Conservation (phyloP, 2,329 filamentous ascomycete genomes). For the Colletotrichum cereale region DNA sequence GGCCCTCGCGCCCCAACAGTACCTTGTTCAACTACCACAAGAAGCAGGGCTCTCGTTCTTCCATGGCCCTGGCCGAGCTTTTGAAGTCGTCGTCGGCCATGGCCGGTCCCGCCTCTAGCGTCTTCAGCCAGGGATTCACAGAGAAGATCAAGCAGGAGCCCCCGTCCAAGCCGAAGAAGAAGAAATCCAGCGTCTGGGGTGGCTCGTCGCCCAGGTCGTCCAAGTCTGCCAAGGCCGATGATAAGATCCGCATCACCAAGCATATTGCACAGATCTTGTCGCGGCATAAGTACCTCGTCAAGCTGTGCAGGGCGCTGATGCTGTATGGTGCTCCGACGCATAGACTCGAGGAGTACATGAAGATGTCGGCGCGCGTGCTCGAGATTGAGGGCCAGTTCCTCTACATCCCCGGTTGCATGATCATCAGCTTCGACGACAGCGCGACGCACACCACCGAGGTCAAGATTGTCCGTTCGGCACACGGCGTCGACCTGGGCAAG, state of each 20-base stretch:
- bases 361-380: conserved; percentile 88
- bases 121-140: conserved; percentile 58
- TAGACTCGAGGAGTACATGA: conserved; percentile 91
- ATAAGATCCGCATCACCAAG: conserved; percentile 62
- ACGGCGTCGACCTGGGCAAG: conserved; percentile 80
- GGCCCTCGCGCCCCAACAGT: conserved; percentile 51
- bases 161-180: conserved; percentile 52
- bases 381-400: conserved; percentile 91
- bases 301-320: conserved; percentile 89
- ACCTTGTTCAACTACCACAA: conserved; percentile 57
- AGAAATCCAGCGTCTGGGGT: conserved; percentile 36
- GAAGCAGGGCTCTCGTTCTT: conserved; percentile 57
- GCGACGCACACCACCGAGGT: conserved; percentile 83
- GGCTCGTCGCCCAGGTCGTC: conserved; percentile 19
- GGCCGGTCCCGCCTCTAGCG: conserved; percentile 60
- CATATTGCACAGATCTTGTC: conserved; percentile 78
- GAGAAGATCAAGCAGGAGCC: conserved; percentile 58
- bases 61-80: conserved; percentile 62
- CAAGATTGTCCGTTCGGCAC: conserved; percentile 76
- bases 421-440: conserved; percentile 87
- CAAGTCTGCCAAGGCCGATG: conserved; percentile 39
- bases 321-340: conserved; percentile 91
- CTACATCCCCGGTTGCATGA: conserved; percentile 93
- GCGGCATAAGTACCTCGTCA: conserved; percentile 85
- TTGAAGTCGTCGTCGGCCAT: conserved; percentile 68